These are phyloP conservation scores for Suillus decipiens DNA, from an alignment of 768 basidiomycete species.

Conservation along the genomic window DNA sequence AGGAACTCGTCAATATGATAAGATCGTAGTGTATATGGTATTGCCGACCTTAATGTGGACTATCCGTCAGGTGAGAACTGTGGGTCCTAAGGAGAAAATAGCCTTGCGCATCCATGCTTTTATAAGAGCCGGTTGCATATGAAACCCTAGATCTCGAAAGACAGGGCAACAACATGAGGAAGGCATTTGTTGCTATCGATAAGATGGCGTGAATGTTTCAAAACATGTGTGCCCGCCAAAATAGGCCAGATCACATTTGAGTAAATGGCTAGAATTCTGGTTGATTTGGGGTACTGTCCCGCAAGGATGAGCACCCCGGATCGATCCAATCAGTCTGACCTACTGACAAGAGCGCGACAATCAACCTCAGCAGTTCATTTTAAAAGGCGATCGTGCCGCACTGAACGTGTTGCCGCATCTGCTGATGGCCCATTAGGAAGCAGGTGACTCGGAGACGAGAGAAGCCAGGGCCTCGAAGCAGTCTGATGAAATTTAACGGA, in stretches of 20 bases:
- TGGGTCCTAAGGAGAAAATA: slow-evolving; percentile 32
- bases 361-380: neutral
- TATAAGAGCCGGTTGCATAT: slow-evolving; percentile 28
- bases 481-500: neutral
- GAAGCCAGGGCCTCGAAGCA: slow-evolving; percentile 13
- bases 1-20: slow-evolving; percentile 18
- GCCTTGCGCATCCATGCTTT: slow-evolving; percentile 24
- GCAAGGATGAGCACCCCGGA: slow-evolving; percentile 12
- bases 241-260: slow-evolving; percentile 18
- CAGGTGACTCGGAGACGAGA: slow-evolving; percentile 6
- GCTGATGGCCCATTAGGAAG: neutral
- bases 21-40: slow-evolving; percentile 22
- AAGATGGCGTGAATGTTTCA: slow-evolving; percentile 30
- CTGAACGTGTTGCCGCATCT: slow-evolving; percentile 6
- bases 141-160: slow-evolving; percentile 25
- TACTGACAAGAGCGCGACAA: slow-evolving; percentile 9
- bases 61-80: slow-evolving; percentile 32
- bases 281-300: slow-evolving; percentile 23
- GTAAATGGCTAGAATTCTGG: slow-evolving; percentile 28
- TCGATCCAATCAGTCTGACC: slow-evolving; percentile 7
- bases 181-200: slow-evolving; percentile 29
- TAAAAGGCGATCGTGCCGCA: slow-evolving; percentile 4
- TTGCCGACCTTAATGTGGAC: slow-evolving; percentile 31
- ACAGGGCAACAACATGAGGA: slow-evolving; percentile 21
- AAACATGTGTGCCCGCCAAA: slow-evolving; percentile 20